Conservation (phyloP, 1,284 basidiomycete species). For the Trichosporon ovoides region DNA sequence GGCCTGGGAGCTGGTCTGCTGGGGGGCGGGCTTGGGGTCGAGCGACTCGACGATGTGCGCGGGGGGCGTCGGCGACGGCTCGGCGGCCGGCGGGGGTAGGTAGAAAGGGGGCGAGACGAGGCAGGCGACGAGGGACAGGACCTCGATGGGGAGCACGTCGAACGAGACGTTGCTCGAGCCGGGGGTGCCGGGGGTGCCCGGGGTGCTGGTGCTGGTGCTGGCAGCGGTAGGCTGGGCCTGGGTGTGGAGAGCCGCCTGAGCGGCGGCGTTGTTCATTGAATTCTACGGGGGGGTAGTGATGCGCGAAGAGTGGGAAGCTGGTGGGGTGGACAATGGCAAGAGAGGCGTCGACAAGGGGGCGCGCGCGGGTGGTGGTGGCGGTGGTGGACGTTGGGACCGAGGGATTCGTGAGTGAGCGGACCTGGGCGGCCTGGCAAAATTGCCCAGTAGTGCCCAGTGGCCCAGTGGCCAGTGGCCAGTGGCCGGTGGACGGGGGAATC, state of each 20-base stretch:
- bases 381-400: neutral
- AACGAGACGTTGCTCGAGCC: conserved; percentile 4
- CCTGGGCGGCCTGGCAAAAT: neutral
- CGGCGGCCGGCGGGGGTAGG: conserved; percentile 19
- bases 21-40: conserved; percentile 30
- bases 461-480: too few species aligned
- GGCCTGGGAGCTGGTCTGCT: conserved; percentile 21
- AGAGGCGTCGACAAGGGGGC: neutral
- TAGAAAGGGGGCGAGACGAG: conserved; percentile 37
- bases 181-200: neutral
- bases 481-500: conserved; percentile 4
- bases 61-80: conserved; percentile 18
- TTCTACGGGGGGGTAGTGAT: neutral
- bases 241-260: neutral
- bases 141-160: conserved; percentile 45
- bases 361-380: neutral
- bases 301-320: conserved; percentile 3
- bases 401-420: neutral
- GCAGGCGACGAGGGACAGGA: conserved; percentile 33
- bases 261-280: conserved; percentile 6
- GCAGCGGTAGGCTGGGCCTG: neutral
- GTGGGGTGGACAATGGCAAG: conserved; percentile 11
- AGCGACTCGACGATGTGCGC: conserved; percentile 26
- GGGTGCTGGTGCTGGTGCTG: neutral
- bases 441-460: too few species aligned